phyloP scores from a whole-genome alignment of 768 basidiomycete species.

The Kwoniella sp. region DNA sequence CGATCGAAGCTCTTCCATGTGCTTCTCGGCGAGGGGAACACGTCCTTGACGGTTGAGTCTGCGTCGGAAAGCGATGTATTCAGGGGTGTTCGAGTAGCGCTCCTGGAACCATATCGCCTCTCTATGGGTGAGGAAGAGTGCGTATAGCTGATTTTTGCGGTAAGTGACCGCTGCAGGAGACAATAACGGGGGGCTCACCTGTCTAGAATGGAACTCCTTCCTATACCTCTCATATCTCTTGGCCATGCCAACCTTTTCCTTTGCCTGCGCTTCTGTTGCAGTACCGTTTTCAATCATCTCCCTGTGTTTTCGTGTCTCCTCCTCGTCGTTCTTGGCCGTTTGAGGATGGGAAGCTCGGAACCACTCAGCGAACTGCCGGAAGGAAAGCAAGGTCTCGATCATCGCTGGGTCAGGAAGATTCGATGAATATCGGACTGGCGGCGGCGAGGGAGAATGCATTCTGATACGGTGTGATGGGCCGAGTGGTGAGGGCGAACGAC shows the following conservation, averaged over 20 bases:
- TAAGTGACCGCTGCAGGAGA: not conserved
- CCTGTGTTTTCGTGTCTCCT: slow-evolving; percentile 26
- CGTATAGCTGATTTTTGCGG: slow-evolving; percentile 65
- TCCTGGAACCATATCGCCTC: slow-evolving; percentile 96
- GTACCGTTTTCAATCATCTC: slow-evolving; percentile 22
- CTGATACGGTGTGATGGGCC: slow-evolving; percentile 23
- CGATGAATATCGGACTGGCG: not conserved
- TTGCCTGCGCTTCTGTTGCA: slow-evolving; percentile 2
- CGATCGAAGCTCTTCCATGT: slow-evolving; percentile 72
- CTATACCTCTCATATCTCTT: slow-evolving; percentile 87
- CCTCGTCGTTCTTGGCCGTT: slow-evolving; percentile 40
- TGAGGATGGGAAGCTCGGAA: slow-evolving; percentile 39
- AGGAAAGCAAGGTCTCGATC: slow-evolving; percentile 27
- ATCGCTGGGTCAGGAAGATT: slow-evolving; percentile 37
- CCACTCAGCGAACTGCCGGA: slow-evolving; percentile 42
- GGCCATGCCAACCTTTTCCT: slow-evolving; percentile 41
- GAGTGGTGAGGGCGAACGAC: slow-evolving; percentile 37
- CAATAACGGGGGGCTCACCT: slow-evolving; percentile 59
- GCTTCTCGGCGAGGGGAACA: slow-evolving; percentile 66
- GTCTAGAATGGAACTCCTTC: slow-evolving; percentile 77
- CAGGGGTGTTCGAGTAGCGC: slow-evolving; percentile 78
- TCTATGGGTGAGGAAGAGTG: slow-evolving; percentile 91
- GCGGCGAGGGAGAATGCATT: slow-evolving; percentile 25
- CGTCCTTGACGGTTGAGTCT: slow-evolving; percentile 81
- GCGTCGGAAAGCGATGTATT: slow-evolving; percentile 66